Conservation (phyloP, 164 flowering plant species). For the Vitis rotundifolia region DNA sequence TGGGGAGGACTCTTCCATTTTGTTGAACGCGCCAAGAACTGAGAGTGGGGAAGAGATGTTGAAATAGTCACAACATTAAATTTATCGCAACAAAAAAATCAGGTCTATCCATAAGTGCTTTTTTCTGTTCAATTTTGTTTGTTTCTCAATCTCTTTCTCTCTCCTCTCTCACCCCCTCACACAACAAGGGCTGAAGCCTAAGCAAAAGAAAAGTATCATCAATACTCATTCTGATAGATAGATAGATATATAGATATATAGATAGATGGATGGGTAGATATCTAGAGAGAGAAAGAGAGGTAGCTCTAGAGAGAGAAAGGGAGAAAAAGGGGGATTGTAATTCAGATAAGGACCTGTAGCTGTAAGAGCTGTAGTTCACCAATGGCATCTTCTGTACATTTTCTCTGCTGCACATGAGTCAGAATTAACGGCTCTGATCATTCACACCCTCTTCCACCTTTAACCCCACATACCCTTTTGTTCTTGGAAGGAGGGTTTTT, state of each 20-base stretch:
- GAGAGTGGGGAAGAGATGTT: no score
- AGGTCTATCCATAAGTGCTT: slow-evolving; percentile 3
- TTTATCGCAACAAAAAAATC: no score
- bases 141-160: slow-evolving; percentile 6
- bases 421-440: not conserved
- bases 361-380: not conserved
- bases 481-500: no score
- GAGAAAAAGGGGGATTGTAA: slow-evolving; percentile 9
- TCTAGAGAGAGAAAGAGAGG: slow-evolving; percentile 12
- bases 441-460: not conserved
- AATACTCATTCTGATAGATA: not conserved
- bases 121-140: slow-evolving; percentile 23
- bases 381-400: not conserved
- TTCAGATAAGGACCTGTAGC: slow-evolving; percentile 25
- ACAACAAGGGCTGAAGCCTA: not conserved
- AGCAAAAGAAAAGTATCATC: slow-evolving; percentile 15
- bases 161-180: not conserved
- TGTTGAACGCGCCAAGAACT: no score
- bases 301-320: slow-evolving; percentile 11
- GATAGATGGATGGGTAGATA: not conserved
- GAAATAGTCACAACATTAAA: no score
- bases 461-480: not conserved
- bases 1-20: no score
- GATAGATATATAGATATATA: not conserved
- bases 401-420: slow-evolving; percentile 6